Percentiles rank a stretch among this genome's conserved stretches.
These are phyloP conservation scores for Sarcodon sp. DNA, from an alignment of 768 basidiomycete genomes.

Conservation along the genomic window DNA sequence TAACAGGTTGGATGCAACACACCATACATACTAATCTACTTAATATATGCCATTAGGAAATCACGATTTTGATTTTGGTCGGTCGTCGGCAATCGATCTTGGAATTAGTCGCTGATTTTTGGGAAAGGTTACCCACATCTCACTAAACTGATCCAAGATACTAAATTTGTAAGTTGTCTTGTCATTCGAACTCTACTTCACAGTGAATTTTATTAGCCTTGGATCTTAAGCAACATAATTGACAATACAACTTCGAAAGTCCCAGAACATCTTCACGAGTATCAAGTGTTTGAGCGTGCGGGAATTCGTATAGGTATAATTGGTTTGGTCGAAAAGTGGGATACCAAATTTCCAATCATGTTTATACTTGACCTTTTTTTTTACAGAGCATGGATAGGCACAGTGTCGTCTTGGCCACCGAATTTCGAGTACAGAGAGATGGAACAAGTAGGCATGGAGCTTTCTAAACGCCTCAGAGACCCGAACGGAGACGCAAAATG, in stretches of 20 bases:
- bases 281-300: conserved; percentile 51
- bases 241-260: conserved; percentile 49
- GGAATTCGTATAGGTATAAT: conserved; percentile 71
- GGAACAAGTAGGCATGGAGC: conserved; percentile 53
- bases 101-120: neutral
- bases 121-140: conserved; percentile 47
- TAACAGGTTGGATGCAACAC: conserved; percentile 45
- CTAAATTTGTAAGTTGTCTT: conserved; percentile 48
- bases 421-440: conserved; percentile 70
- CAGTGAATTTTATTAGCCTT: conserved; percentile 38
- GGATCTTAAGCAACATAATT: conserved; percentile 83
- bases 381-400: conserved; percentile 77
- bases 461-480: conserved; percentile 65
- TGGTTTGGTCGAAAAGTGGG: conserved; percentile 78
- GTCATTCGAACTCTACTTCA: neutral
- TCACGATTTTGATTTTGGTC: conserved; percentile 88
- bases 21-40: neutral
- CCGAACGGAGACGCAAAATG: conserved; percentile 55
- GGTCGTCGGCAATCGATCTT: neutral
- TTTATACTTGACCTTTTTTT: neutral
- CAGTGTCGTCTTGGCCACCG: conserved; percentile 77
- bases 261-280: conserved; percentile 51
- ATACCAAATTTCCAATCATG: neutral
- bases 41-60: conserved; percentile 40
- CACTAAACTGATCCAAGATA: conserved; percentile 55